Evolutionary conservation across 345 rosid genomes (phyloP).

Genomic region (Rhodamnia argentea): DNA sequence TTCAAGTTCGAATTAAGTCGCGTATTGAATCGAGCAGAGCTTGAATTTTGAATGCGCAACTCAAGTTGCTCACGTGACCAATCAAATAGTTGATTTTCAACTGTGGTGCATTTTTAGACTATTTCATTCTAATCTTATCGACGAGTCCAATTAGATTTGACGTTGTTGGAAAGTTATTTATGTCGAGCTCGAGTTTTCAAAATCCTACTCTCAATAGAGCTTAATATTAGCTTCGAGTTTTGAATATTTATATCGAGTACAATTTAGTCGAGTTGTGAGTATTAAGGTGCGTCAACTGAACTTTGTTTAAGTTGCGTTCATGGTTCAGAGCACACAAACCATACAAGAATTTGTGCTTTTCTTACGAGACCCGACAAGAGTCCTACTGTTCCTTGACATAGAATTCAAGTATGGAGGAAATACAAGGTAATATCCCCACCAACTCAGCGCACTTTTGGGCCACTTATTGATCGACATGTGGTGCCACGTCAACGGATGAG

Average conservation of each 20-base stretch:
- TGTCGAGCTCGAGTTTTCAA: neutral
- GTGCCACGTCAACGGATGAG: neutral
- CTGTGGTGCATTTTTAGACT: neutral
- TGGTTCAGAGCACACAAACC: neutral
- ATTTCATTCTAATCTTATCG: neutral
- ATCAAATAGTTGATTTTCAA: neutral
- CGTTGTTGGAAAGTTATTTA: neutral
- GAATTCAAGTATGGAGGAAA: too few relatives aligned
- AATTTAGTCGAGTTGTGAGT: neutral
- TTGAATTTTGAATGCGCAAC: neutral
- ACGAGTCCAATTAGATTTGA: fast-evolving
- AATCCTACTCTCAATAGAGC: neutral
- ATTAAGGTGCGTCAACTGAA: neutral
- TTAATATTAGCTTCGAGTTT: neutral
- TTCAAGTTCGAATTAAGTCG: neutral
- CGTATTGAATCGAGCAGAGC: neutral
- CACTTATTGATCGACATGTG: neutral
- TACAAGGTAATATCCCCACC: neutral
- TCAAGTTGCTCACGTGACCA: neutral
- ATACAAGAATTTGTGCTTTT: too few relatives aligned
- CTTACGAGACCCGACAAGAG: too few relatives aligned
- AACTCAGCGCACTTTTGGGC: fast-evolving
- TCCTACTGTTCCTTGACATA: too few relatives aligned
- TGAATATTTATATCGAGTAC: neutral
- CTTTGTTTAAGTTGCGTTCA: too few relatives aligned